phyloP scores from a whole-genome alignment of 495 filamentous ascomycete species.

The Neurospora tetraspora region DNA sequence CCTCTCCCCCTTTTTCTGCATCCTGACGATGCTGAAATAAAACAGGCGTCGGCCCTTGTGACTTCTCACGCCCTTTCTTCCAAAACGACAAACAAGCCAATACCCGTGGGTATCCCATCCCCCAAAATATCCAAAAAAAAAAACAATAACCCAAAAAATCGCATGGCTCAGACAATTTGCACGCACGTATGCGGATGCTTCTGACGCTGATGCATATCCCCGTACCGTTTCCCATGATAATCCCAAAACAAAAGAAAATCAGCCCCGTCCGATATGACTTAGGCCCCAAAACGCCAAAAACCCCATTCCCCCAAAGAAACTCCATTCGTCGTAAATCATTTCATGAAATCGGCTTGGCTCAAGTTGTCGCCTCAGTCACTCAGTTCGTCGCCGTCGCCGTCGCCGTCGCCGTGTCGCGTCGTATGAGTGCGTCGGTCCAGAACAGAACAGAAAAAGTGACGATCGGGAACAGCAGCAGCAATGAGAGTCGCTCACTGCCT shows the following conservation, averaged over 20 bases:
- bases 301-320: not conserved
- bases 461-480: not conserved
- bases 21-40: not conserved
- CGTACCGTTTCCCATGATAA: not conserved
- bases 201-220: not conserved
- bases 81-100: not conserved
- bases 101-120: not conserved
- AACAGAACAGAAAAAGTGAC: not conserved
- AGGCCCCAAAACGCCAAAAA: not conserved
- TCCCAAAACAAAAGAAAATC: not conserved
- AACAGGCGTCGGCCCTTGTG: not conserved
- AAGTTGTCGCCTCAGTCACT: not conserved
- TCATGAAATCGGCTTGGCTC: not conserved
- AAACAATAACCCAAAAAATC: not conserved
- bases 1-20: not conserved
- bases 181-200: not conserved
- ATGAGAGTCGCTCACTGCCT: slow-evolving; percentile 1
- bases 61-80: not conserved
- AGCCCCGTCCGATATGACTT: not conserved
- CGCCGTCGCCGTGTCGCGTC: not conserved
- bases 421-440: not conserved
- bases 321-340: not conserved
- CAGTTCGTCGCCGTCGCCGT: not conserved
- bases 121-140: not conserved
- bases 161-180: not conserved